These are phyloP conservation scores for Gamarada debralockiae DNA, from an alignment of 495 filamentous ascomycete species.

Conservation along the genomic window DNA sequence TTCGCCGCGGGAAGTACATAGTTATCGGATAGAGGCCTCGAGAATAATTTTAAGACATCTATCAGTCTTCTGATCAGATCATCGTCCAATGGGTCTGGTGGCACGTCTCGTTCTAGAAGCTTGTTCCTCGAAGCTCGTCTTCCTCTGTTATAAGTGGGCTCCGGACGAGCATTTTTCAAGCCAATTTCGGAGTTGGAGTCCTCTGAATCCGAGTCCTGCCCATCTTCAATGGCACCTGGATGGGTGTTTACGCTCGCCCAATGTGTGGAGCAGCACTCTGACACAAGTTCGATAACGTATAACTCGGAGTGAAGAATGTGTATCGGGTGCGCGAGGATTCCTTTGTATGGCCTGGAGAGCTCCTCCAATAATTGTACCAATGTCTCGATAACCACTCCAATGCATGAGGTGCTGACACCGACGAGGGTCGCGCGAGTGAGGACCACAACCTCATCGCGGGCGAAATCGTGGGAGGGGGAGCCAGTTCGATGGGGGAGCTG, in stretches of 20 bases:
- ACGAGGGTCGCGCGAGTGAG: constrained; percentile 58
- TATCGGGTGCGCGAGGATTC: constrained; percentile 40
- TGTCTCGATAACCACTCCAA: constrained; percentile 50
- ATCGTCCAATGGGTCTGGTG: constrained; percentile 18
- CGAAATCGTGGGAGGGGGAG: constrained; percentile 50
- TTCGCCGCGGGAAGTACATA: constrained; percentile 23
- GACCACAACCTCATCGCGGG: constrained; percentile 56
- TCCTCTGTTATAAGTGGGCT: constrained; percentile 2
- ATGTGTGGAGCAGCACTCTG: constrained; percentile 58
- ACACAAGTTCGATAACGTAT: constrained; percentile 55
- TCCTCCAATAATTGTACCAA: constrained; percentile 49
- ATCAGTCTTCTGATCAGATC: constrained; percentile 21
- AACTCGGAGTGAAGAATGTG: constrained; percentile 56
- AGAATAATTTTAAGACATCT: constrained; percentile 25
- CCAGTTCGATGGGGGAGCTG: constrained; percentile 64
- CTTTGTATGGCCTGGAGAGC: constrained; percentile 42
- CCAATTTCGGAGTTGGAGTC: constrained; percentile 26
- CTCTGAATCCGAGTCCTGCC: constrained; percentile 21
- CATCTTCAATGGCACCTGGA: constrained; percentile 6
- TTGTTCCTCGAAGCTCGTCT: constrained; percentile 18
- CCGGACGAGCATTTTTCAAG: background rate
- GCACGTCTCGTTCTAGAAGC: constrained; percentile 6
- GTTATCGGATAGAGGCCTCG: constrained; percentile 24
- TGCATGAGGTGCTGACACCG: constrained; percentile 45
- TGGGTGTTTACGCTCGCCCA: constrained; percentile 41